These are phyloP conservation scores for Podospora appendiculata DNA, from an alignment of 495 filamentous ascomycete genomes.

Conservation along the genomic window DNA sequence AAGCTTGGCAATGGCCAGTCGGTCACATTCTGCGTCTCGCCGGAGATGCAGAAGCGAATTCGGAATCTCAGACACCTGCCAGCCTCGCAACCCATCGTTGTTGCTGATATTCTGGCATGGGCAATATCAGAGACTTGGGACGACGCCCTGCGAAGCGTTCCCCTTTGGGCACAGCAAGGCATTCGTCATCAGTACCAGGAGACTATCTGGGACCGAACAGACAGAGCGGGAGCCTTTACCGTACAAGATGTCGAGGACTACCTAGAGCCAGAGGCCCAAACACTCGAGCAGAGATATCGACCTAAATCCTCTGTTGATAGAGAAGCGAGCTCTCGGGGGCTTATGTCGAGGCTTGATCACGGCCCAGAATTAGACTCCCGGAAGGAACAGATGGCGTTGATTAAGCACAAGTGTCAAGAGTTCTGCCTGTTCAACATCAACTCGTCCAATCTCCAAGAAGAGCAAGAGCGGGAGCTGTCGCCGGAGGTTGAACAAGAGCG, in stretches of 20 bases:
- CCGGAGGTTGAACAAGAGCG: constrained; percentile 55
- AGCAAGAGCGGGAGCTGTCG: constrained; percentile 62
- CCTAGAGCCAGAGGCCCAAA: constrained; percentile 29
- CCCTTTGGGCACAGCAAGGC: constrained; percentile 56
- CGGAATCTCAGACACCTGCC: background rate
- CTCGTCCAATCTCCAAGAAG: constrained; percentile 44
- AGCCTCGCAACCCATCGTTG: constrained; percentile 11
- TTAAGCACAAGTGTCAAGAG: background rate
- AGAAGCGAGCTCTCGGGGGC: too few relatives aligned
- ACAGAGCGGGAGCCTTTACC: constrained; percentile 4
- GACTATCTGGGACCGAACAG: constrained; percentile 15
- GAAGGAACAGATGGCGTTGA: background rate
- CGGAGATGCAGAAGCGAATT: constrained; percentile 44
- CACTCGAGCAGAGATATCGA: constrained; percentile 13
- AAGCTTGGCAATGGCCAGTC: constrained; percentile 56
- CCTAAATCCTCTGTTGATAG: background rate
- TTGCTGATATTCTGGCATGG: constrained; percentile 52
- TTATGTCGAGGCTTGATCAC: too few relatives aligned
- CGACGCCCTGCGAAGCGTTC: constrained; percentile 40
- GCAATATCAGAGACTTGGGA: constrained; percentile 48
- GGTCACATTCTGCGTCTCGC: constrained; percentile 48
- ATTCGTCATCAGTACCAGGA: constrained; percentile 32
- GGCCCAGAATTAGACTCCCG: background rate
- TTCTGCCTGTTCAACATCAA: background rate
- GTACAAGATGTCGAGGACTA: constrained; percentile 31